Conservation (phyloP, 768 basidiomycete species). For the Termitomyces bulborhizus region DNA sequence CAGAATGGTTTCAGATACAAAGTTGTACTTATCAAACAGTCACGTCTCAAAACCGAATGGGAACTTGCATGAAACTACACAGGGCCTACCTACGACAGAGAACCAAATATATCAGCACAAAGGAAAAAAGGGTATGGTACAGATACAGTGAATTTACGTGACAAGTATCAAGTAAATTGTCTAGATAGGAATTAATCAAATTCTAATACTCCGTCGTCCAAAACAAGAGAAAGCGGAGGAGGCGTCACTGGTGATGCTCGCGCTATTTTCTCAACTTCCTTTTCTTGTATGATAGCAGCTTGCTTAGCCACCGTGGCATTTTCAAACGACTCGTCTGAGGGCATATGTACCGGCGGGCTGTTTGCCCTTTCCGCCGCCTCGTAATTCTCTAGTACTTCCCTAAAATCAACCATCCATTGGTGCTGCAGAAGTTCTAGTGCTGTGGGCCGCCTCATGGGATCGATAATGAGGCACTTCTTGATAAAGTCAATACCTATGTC, state of each 20-base stretch:
- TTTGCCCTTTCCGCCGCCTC: constrained; percentile 57
- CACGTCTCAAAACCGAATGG: too few species aligned
- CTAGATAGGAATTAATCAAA: not conserved
- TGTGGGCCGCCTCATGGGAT: constrained; percentile 76
- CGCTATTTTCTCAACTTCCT: constrained; percentile 52
- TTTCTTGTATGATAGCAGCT: constrained; percentile 50
- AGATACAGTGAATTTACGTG: not conserved
- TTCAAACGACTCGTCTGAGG: constrained; percentile 44
- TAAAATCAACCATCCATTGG: constrained; percentile 84
- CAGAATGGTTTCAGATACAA: not conserved
- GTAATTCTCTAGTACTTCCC: constrained; percentile 61
- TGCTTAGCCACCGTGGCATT: constrained; percentile 48
- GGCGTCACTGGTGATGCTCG: constrained; percentile 46
- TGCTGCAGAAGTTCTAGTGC: constrained; percentile 83
- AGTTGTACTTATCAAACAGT: too few species aligned
- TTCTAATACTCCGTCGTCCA: constrained; percentile 8
- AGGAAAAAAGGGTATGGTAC: not conserved
- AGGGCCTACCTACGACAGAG: not conserved
- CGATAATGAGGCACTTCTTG: constrained; percentile 84
- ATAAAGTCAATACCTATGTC: constrained; percentile 91
- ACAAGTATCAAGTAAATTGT: not conserved
- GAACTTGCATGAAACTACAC: not conserved
- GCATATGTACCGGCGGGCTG: constrained; percentile 38
- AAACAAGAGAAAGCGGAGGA: constrained; percentile 24
- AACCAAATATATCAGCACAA: not conserved